Conservation (phyloP, 495 filamentous ascomycete genomes). For the Penicillium mononematosum region DNA sequence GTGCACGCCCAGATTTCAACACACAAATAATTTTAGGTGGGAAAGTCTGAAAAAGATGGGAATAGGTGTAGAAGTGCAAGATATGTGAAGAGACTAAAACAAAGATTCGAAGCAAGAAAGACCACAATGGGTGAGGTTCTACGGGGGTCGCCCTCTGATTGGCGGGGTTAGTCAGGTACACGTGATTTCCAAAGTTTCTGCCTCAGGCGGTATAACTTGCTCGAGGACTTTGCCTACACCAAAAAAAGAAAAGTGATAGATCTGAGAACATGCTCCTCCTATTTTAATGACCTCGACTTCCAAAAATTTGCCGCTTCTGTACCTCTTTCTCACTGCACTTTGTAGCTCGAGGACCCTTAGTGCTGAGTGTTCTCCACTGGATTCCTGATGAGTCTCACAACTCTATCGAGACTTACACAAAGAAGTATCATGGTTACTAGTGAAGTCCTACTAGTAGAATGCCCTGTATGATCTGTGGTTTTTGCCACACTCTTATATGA, state of each 20-base stretch:
- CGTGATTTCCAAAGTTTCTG: slow-evolving; percentile 5
- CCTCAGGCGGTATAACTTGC: slow-evolving; percentile 11
- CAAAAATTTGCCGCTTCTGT: background rate
- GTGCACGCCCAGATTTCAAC: slow-evolving; percentile 24
- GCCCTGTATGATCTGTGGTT: too few species aligned
- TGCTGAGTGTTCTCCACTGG: too few species aligned
- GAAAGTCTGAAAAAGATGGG: background rate
- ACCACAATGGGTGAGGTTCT: slow-evolving; percentile 23
- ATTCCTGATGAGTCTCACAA: too few species aligned
- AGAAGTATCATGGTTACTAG: too few species aligned
- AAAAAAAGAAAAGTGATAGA: background rate
- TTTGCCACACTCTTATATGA: too few species aligned
- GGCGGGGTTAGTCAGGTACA: slow-evolving; percentile 16
- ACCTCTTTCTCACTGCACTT: too few species aligned
- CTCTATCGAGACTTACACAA: too few species aligned
- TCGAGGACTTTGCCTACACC: background rate
- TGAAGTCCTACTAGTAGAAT: too few species aligned
- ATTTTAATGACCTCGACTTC: background rate
- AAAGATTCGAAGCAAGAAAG: slow-evolving; percentile 20
- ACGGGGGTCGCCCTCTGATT: slow-evolving; percentile 20
- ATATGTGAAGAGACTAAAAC: slow-evolving; percentile 17
- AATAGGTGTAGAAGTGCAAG: slow-evolving; percentile 10
- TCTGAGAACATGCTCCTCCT: background rate
- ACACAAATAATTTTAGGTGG: slow-evolving; percentile 13
- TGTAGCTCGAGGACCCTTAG: too few species aligned